Percentiles rank a stretch among this genome's conserved stretches.
These are phyloP conservation scores for Tylopilus cervinicoccineus DNA, from an alignment of 768 basidiomycete genomes.

Conservation along the genomic window DNA sequence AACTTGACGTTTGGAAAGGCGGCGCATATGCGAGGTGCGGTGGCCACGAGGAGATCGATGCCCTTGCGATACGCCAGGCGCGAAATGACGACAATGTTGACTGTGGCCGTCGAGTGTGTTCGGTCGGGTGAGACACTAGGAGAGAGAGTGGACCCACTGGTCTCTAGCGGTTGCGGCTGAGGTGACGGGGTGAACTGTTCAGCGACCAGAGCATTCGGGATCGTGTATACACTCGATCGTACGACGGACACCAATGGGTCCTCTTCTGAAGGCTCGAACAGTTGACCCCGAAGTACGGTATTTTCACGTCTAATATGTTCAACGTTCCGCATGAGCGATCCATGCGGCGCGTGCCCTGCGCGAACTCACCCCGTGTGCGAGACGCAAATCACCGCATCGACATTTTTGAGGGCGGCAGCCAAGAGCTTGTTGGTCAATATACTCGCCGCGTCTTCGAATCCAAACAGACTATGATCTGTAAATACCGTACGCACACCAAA, in stretches of 20 bases:
- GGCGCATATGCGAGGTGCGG: slow-evolving; percentile 84
- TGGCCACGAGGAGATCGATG: slow-evolving; percentile 90
- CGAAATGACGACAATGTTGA: slow-evolving; percentile 88
- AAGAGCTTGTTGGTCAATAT: slow-evolving; percentile 97
- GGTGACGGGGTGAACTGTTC: slow-evolving; percentile 77
- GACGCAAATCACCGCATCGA: slow-evolving; percentile 93
- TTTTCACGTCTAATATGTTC: slow-evolving; percentile 78
- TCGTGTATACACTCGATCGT: slow-evolving; percentile 73
- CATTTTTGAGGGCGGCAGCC: slow-evolving; percentile 79
- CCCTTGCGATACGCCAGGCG: slow-evolving; percentile 95
- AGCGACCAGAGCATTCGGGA: slow-evolving; percentile 88
- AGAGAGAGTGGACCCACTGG: slow-evolving; percentile 38
- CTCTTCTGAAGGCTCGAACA: slow-evolving; percentile 52
- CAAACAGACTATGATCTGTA: slow-evolving; percentile 96
- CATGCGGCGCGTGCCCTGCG: no score
- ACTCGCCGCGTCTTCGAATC: slow-evolving; percentile 95
- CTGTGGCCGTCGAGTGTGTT: slow-evolving; percentile 35
- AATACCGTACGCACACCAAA: slow-evolving; percentile 89
- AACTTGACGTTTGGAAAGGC: slow-evolving; percentile 86
- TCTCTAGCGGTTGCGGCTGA: slow-evolving; percentile 41
- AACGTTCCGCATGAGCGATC: neutral
- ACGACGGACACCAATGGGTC: slow-evolving; percentile 44
- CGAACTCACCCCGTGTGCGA: slow-evolving; percentile 85
- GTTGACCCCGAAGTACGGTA: slow-evolving; percentile 81
- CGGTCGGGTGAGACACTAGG: neutral